Conservation (phyloP, 495 filamentous ascomycete genomes). For the Trichoderma erinaceum region DNA sequence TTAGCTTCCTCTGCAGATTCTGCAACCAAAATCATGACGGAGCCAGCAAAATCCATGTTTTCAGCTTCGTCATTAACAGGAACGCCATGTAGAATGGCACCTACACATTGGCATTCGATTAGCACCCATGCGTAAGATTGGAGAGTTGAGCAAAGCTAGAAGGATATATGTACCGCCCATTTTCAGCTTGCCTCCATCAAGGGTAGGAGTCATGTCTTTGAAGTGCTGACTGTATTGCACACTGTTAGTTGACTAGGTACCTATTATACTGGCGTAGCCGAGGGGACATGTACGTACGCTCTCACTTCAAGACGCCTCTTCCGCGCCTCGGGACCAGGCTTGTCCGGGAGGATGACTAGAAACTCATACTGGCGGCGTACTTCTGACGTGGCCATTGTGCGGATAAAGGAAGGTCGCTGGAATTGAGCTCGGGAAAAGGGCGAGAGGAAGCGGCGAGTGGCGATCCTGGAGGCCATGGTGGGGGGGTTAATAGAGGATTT, state of each 20-base stretch:
- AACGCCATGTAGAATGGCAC: slow-evolving; percentile 63
- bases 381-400: slow-evolving; percentile 40
- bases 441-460: not conserved
- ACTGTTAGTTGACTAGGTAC: not conserved
- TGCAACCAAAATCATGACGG: slow-evolving; percentile 56
- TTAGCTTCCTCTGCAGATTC: slow-evolving; percentile 63
- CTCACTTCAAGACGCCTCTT: slow-evolving; percentile 66
- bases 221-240: slow-evolving; percentile 48
- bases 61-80: slow-evolving; percentile 54
- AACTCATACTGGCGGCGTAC: slow-evolving; percentile 61
- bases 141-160: not conserved
- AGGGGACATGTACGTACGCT: slow-evolving; percentile 47
- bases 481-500: not conserved
- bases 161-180: slow-evolving; percentile 46
- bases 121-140: too few relatives aligned
- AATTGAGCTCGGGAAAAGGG: not conserved
- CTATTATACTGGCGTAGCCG: not conserved
- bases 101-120: slow-evolving; percentile 34
- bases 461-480: not conserved
- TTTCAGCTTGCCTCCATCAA: slow-evolving; percentile 44
- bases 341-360: slow-evolving; percentile 80
- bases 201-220: slow-evolving; percentile 36
- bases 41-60: slow-evolving; percentile 60
- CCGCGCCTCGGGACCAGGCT: slow-evolving; percentile 46
- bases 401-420: not conserved